phyloP scores from a whole-genome alignment of 345 rosid genomes.

The Salix arbutifolia region DNA sequence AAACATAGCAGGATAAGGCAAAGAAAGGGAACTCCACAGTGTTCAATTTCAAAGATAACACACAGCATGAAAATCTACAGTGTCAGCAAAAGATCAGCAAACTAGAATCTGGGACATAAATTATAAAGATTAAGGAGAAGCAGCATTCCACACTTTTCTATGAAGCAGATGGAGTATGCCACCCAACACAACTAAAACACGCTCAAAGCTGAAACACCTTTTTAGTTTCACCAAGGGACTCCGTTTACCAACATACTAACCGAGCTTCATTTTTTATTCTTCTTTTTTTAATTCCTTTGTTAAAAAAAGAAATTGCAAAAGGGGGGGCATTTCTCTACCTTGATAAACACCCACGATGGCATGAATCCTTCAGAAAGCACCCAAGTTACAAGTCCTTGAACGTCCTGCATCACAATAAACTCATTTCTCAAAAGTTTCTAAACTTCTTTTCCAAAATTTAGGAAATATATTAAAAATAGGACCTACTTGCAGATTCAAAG shows the following conservation, averaged over 20 bases:
- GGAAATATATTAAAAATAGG: neutral
- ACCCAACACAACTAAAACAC: neutral
- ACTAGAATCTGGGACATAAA: neutral
- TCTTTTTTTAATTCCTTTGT: neutral
- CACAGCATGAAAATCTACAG: neutral
- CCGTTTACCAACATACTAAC: neutral
- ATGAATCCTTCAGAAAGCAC: conserved; percentile 86
- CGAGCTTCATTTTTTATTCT: neutral
- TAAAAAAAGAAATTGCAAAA: neutral
- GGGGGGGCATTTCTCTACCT: conserved; percentile 37
- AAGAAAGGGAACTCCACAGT: neutral
- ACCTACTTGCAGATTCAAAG: conserved; percentile 68
- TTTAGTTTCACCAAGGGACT: neutral
- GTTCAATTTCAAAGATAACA: neutral
- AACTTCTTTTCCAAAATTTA: neutral
- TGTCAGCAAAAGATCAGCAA: neutral
- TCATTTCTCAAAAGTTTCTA: neutral
- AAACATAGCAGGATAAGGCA: neutral
- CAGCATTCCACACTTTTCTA: neutral
- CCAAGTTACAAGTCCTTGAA: conserved; percentile 97
- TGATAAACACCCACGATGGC: conserved; percentile 90
- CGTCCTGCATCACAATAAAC: conserved; percentile 51
- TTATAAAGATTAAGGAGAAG: neutral
- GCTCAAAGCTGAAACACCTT: neutral
- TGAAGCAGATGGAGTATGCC: neutral